Conservation (phyloP, 805 yeast genomes). For the Cyberlindnera amylophila region DNA sequence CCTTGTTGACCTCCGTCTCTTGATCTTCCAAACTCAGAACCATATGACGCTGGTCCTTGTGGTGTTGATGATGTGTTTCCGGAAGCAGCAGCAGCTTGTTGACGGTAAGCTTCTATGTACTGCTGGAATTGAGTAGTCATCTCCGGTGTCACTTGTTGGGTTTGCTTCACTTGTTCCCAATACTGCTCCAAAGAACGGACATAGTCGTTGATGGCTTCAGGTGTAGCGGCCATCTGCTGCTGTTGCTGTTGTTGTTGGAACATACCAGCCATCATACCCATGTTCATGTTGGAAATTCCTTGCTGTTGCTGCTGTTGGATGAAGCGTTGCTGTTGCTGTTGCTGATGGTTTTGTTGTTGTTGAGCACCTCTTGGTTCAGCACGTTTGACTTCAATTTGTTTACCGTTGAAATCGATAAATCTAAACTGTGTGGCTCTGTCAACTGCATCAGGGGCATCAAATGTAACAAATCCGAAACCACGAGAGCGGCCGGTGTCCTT, state of each 20-base stretch:
- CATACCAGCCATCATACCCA: constrained; percentile 11
- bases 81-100: constrained; percentile 6
- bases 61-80: not conserved
- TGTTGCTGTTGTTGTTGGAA: constrained; percentile 12
- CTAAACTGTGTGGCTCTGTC: constrained; percentile 81
- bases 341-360: constrained; percentile 34
- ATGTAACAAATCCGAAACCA: constrained; percentile 96
- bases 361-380: constrained; percentile 81
- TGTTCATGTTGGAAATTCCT: constrained; percentile 12
- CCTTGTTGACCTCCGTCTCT: constrained; percentile 29
- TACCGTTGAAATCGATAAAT: constrained; percentile 81
- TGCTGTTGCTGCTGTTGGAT: constrained; percentile 13
- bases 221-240: constrained; percentile 21
- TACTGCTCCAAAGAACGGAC: constrained; percentile 60
- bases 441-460: constrained; percentile 91
- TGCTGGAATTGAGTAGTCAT: constrained; percentile 9
- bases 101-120: constrained; percentile 4
- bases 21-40: constrained; percentile 15
- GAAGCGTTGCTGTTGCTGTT: constrained; percentile 25
- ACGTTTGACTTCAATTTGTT: constrained; percentile 76
- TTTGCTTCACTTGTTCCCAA: constrained; percentile 38
- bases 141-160: constrained; percentile 10
- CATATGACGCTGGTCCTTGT: constrained; percentile 11
- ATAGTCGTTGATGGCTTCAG: constrained; percentile 62
- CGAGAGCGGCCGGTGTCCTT: constrained; percentile 95